Percentiles rank a stretch among this genome's conserved stretches.
phyloP scores from a whole-genome alignment of 169 alveolate genomes.

The Eimeria mitis region DNA sequence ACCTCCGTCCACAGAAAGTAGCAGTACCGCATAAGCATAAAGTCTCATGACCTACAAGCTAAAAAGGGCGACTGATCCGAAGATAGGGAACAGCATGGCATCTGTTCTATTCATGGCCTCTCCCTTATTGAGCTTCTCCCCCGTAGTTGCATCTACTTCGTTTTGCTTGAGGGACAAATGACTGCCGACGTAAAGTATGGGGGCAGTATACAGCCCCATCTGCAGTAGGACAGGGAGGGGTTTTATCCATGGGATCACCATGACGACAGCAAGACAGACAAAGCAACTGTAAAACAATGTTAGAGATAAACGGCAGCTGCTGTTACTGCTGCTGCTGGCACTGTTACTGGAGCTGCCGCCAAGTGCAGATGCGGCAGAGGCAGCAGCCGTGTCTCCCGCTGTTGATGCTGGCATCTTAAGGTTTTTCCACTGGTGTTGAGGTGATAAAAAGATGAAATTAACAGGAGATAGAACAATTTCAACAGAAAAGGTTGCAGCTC shows the following conservation, averaged over 20 bases:
- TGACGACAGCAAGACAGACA: slow-evolving; percentile 19
- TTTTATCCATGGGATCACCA: slow-evolving; percentile 28
- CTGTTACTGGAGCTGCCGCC: slow-evolving; percentile 20
- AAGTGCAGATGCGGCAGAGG: slow-evolving; percentile 13
- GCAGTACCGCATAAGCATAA: not conserved
- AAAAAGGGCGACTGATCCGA: slow-evolving; percentile 91
- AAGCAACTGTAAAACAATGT: slow-evolving; percentile 64
- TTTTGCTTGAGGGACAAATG: slow-evolving; percentile 83
- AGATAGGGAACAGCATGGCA: slow-evolving; percentile 91
- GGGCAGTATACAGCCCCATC: slow-evolving; percentile 84
- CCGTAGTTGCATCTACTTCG: slow-evolving; percentile 83
- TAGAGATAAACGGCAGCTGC: slow-evolving; percentile 11
- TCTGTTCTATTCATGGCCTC: slow-evolving; percentile 92
- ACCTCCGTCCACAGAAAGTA: not conserved
- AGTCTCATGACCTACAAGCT: slow-evolving; percentile 85
- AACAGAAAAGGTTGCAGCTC: not conserved
- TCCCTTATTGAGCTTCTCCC: slow-evolving; percentile 87
- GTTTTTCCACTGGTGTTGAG: not conserved
- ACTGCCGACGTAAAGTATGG: slow-evolving; percentile 86
- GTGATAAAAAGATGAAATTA: not conserved
- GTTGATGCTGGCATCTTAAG: not conserved
- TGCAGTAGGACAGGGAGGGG: slow-evolving; percentile 85
- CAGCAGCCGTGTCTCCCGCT: slow-evolving; percentile 40
- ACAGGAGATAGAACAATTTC: not conserved
- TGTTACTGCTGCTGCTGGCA: not conserved